Conservation (phyloP, 495 filamentous ascomycete genomes). For the Penicillium turbatum region DNA sequence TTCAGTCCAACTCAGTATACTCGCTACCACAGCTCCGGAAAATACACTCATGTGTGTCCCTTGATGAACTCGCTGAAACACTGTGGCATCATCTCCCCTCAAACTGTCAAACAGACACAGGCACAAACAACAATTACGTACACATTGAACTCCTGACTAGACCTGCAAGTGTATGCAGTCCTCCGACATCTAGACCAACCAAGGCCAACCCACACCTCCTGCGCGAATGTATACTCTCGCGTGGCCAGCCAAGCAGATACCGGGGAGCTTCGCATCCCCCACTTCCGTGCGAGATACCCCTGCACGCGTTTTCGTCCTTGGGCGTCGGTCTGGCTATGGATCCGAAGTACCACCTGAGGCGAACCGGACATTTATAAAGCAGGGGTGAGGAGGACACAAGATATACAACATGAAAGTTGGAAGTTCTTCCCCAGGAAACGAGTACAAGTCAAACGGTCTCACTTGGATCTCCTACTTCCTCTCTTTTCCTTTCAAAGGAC, state of each 20-base stretch:
- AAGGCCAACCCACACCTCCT: slow-evolving; percentile 3
- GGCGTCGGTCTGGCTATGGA: slow-evolving; percentile 7
- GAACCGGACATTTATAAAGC: slow-evolving; percentile 11
- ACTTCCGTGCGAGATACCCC: slow-evolving; percentile 18
- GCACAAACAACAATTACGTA: slow-evolving; percentile 4
- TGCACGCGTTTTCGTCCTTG: slow-evolving; percentile 22
- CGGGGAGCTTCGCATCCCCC: slow-evolving; percentile 17
- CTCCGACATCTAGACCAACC: slow-evolving; percentile 16
- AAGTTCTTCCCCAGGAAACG: background rate
- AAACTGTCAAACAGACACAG: slow-evolving; percentile 1
- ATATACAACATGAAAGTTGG: background rate
- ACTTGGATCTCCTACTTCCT: background rate
- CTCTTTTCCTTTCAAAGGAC: background rate
- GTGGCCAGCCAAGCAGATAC: slow-evolving; percentile 25
- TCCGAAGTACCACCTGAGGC: slow-evolving; percentile 7
- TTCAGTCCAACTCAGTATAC: background rate
- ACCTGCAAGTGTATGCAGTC: slow-evolving; percentile 23
- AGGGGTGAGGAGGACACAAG: background rate
- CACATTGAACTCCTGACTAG: slow-evolving; percentile 23
- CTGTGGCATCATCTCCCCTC: background rate
- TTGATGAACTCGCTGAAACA: background rate
- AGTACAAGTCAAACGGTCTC: too few relatives aligned
- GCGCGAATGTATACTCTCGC: slow-evolving; percentile 16
- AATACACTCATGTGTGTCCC: background rate
- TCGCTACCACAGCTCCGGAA: background rate